phyloP scores from a whole-genome alignment of 768 basidiomycete species.

The Harrya chromipes region DNA sequence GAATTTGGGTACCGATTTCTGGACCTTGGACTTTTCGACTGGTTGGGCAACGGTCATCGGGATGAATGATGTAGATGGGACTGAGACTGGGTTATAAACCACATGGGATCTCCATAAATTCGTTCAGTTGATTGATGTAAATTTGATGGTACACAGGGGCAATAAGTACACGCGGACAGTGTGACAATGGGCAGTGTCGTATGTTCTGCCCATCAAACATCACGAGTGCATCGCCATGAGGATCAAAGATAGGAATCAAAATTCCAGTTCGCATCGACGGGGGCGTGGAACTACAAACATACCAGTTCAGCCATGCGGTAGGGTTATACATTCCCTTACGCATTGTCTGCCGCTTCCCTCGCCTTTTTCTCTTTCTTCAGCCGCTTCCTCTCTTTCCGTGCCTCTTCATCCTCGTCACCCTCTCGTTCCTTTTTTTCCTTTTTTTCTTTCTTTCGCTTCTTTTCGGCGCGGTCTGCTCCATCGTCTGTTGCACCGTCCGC shows the following conservation, averaged over 20 bases:
- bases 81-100: slow-evolving; percentile 1
- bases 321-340: slow-evolving; percentile 2
- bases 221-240: slow-evolving; percentile 1
- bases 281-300: not conserved
- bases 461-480: slow-evolving; percentile 52
- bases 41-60: slow-evolving; percentile 6
- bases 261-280: not conserved
- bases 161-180: not conserved
- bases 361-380: slow-evolving; percentile 70
- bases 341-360: slow-evolving; percentile 37
- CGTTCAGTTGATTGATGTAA: slow-evolving; percentile 9
- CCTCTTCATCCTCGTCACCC: slow-evolving; percentile 52
- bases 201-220: slow-evolving; percentile 1
- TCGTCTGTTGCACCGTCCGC: slow-evolving; percentile 36
- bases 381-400: slow-evolving; percentile 58
- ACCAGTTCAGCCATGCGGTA: no score
- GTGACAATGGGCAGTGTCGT: slow-evolving; percentile 3
- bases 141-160: slow-evolving; percentile 4
- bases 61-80: not conserved
- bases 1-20: slow-evolving; percentile 70
- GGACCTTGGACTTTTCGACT: slow-evolving; percentile 37
- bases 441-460: slow-evolving; percentile 61
- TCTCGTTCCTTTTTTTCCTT: slow-evolving; percentile 46
- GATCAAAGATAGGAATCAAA: slow-evolving; percentile 16
- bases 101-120: not conserved